A percentile compares a stretch with the other conserved stretches of the same genome.
Evolutionary conservation across 2,329 filamentous ascomycete species (phyloP).

Genomic region (Colletotrichum tanaceti): DNA sequence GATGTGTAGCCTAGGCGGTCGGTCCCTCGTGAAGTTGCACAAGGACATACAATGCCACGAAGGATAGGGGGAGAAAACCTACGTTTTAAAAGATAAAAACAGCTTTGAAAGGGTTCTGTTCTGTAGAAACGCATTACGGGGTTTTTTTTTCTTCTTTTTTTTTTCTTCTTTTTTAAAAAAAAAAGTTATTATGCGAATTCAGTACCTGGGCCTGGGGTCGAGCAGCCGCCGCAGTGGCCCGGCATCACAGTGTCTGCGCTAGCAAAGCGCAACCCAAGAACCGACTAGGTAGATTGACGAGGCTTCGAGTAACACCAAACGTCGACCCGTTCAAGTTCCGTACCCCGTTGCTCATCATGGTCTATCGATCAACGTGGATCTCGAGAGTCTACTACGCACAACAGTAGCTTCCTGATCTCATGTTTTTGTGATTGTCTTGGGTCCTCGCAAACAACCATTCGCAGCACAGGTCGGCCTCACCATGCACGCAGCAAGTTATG

Average conservation of each 20-base stretch:
- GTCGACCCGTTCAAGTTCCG: constrained; percentile 2
- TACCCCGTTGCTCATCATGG: background rate
- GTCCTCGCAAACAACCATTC: constrained; percentile 21
- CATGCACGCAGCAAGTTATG: constrained; percentile 26
- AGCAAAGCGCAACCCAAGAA: constrained; percentile 4
- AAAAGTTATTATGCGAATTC: too few species aligned
- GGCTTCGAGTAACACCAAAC: constrained; percentile 9
- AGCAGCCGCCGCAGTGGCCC: constrained; percentile 11
- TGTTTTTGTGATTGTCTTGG: background rate
- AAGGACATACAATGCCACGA: too few species aligned
- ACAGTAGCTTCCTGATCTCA: constrained; percentile 6
- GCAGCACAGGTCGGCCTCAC: constrained; percentile 23
- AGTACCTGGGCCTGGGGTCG: background rate
- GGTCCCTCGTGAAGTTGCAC: too few species aligned
- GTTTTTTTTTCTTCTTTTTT: constrained; percentile 8
- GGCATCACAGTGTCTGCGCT: constrained; percentile 14
- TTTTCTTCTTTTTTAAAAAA: too few species aligned
- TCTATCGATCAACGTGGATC: constrained; percentile 20
- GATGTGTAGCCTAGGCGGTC: too few species aligned
- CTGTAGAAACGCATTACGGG: too few species aligned
- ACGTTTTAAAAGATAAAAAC: too few species aligned
- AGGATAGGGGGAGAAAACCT: too few species aligned
- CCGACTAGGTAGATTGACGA: constrained; percentile 6
- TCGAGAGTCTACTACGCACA: constrained; percentile 13
- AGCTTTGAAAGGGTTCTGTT: too few species aligned